Conservation (phyloP, 2,329 filamentous ascomycete genomes). For the Boeremia exigua region DNA sequence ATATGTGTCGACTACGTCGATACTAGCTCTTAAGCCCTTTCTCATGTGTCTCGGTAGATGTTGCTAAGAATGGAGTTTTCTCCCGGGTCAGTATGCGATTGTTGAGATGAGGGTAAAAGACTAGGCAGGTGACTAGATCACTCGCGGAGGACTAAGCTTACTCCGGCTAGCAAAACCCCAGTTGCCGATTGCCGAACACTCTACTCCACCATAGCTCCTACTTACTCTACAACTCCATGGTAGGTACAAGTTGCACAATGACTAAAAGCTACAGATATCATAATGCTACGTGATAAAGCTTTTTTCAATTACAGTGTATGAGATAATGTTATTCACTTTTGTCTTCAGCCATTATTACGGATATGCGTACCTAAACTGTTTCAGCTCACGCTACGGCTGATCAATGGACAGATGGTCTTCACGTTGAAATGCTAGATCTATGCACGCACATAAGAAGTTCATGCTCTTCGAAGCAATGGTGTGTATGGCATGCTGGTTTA, state of each 20-base stretch:
- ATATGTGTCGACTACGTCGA: conserved; percentile 5
- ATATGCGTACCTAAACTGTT: too few relatives aligned
- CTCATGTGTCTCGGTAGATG: not conserved
- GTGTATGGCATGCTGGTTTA: too few relatives aligned
- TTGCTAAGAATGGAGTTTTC: not conserved
- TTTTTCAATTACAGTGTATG: too few relatives aligned
- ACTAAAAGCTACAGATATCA: not conserved
- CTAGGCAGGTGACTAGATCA: conserved; percentile 13
- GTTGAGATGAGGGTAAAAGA: conserved; percentile 15
- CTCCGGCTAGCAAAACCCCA: not conserved
- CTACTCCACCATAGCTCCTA: not conserved
- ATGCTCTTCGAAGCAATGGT: too few relatives aligned
- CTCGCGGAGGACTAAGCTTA: conserved; percentile 7
- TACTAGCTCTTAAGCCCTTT: conserved; percentile 2
- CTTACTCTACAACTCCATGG: not conserved
- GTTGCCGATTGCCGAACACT: not conserved
- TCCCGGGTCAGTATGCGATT: conserved; percentile 2
- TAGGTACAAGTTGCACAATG: not conserved
- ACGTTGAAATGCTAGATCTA: too few relatives aligned
- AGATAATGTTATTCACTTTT: too few relatives aligned
- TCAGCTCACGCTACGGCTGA: too few relatives aligned
- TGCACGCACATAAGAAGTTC: too few relatives aligned
- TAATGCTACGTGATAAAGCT: too few relatives aligned
- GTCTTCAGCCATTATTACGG: too few relatives aligned
- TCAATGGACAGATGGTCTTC: too few relatives aligned